Conservation (phyloP, 176 grass and related monocot species). For the Carex scoparia region DNA sequence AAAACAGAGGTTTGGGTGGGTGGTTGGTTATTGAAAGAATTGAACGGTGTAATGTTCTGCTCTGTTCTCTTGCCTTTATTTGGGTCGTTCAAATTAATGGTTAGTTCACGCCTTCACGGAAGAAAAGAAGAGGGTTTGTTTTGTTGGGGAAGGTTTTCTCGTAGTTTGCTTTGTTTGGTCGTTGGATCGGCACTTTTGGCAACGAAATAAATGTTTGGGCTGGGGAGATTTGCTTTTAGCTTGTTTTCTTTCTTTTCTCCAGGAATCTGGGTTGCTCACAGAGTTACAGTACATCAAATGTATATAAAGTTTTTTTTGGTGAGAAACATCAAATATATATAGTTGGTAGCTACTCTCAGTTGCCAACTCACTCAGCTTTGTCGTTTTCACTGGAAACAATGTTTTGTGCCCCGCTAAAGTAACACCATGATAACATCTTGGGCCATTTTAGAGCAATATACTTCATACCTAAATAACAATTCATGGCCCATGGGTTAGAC, state of each 20-base stretch:
- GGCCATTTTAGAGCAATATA: not conserved
- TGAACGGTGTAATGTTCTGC: not conserved
- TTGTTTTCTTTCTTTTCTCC: not conserved
- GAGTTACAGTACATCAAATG: not conserved
- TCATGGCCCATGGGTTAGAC: not conserved
- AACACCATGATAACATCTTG: not conserved
- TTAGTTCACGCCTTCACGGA: not conserved
- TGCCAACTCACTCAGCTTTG: conserved; percentile 12
- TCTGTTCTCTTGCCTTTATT: not conserved
- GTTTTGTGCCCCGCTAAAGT: not conserved
- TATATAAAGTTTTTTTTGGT: not conserved
- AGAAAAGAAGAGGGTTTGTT: not conserved
- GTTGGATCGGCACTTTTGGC: not conserved
- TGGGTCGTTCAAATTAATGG: not conserved
- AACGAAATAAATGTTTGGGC: not conserved
- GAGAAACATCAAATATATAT: not conserved
- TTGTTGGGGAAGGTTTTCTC: not conserved
- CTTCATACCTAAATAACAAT: not conserved
- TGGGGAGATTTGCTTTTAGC: not conserved
- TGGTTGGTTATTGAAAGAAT: not conserved
- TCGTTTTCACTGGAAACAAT: not conserved
- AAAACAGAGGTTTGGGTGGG: not conserved
- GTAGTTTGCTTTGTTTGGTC: not conserved
- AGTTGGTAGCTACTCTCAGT: conserved; percentile 15
- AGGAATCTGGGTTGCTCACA: not conserved